These are phyloP conservation scores for Candida xiaguanensis DNA, from an alignment of 805 yeast genomes.

Conservation along the genomic window DNA sequence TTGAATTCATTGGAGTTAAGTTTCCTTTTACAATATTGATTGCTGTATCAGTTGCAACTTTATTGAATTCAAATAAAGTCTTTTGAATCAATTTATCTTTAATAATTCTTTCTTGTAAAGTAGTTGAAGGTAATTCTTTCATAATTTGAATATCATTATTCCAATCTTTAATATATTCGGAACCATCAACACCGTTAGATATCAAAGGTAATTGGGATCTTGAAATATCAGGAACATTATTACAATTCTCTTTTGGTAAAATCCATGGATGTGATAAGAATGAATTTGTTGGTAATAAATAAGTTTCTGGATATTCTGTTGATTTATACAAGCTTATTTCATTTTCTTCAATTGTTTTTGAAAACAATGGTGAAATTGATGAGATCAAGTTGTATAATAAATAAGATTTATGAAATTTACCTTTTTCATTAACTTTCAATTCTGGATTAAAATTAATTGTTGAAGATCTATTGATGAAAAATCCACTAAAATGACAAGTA, in stretches of 20 bases:
- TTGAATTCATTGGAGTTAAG: slow-evolving; percentile 75
- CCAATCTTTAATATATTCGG: slow-evolving; percentile 68
- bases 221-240: slow-evolving; percentile 50
- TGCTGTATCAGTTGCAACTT: slow-evolving; percentile 76
- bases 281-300: slow-evolving; percentile 57
- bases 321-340: slow-evolving; percentile 38
- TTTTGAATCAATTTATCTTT: slow-evolving; percentile 75
- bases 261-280: slow-evolving; percentile 78
- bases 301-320: slow-evolving; percentile 49
- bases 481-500: slow-evolving; percentile 78
- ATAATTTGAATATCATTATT: slow-evolving; percentile 87
- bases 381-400: slow-evolving; percentile 60
- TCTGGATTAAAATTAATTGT: slow-evolving; percentile 68
- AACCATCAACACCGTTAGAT: slow-evolving; percentile 56
- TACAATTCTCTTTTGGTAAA: slow-evolving; percentile 24
- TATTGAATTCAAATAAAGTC: slow-evolving; percentile 70
- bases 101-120: slow-evolving; percentile 62
- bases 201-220: slow-evolving; percentile 55
- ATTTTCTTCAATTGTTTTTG: slow-evolving; percentile 49
- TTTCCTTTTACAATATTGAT: slow-evolving; percentile 71
- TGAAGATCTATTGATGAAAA: slow-evolving; percentile 70
- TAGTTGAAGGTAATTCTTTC: slow-evolving; percentile 60
- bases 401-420: slow-evolving; percentile 34
- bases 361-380: slow-evolving; percentile 62
- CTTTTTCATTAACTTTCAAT: slow-evolving; percentile 38